A percentile compares a stretch with the other conserved stretches of the same genome.
phyloP scores from a whole-genome alignment of 805 yeast species.

The Gaillardinia entomophila region DNA sequence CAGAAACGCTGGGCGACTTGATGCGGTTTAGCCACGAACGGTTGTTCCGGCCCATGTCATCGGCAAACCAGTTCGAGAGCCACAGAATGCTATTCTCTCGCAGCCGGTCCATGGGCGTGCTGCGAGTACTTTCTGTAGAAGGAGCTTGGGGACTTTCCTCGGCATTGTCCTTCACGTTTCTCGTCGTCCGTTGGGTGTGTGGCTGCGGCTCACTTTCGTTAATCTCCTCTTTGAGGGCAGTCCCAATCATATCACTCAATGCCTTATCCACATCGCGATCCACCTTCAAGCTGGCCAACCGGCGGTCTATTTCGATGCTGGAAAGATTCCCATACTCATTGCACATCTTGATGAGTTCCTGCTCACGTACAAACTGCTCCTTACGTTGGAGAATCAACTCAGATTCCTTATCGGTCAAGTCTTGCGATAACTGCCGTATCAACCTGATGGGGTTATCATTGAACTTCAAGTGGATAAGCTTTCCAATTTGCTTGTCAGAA shows the following conservation, averaged over 20 bases:
- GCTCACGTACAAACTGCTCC: slow-evolving; percentile 28
- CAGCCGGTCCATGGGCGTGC: neutral
- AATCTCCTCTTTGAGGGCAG: slow-evolving; percentile 22
- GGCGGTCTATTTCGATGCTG: slow-evolving; percentile 27
- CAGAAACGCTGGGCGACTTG: neutral
- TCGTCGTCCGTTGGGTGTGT: neutral
- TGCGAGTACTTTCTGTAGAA: too few relatives aligned
- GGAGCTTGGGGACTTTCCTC: too few relatives aligned
- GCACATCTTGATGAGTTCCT: slow-evolving; percentile 23
- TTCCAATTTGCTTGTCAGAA: slow-evolving; percentile 13
- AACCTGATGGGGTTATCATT: slow-evolving; percentile 21
- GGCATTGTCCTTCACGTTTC: neutral
- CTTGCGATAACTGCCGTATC: slow-evolving; percentile 43
- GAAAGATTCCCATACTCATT: slow-evolving; percentile 32
- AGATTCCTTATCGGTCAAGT: slow-evolving; percentile 42
- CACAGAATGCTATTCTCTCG: slow-evolving; percentile 4
- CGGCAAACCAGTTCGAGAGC: slow-evolving; percentile 13
- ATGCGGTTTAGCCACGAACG: neutral
- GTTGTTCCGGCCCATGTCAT: slow-evolving; percentile 1
- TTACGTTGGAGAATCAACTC: slow-evolving; percentile 35
- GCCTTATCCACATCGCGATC: slow-evolving; percentile 13
- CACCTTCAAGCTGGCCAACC: slow-evolving; percentile 12
- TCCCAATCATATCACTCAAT: slow-evolving; percentile 20
- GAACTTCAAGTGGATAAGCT: slow-evolving; percentile 18
- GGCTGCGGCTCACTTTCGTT: neutral